These are phyloP conservation scores for Luvunga scandens DNA, from an alignment of 345 rosid genomes.

Conservation along the genomic window DNA sequence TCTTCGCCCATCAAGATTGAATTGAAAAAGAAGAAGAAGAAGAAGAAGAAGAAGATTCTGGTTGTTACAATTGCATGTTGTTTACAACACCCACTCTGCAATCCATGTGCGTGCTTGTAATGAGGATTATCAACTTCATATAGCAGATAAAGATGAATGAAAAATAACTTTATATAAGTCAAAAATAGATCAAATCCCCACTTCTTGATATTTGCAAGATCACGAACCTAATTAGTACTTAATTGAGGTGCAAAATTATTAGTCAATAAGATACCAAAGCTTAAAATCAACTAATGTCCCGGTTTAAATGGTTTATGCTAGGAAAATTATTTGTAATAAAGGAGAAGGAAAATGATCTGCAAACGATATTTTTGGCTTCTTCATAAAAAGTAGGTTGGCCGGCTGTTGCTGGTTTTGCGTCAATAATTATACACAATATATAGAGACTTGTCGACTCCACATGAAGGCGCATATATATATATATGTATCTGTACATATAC, in stretches of 20 bases:
- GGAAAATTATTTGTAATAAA: no score
- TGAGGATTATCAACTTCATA: no score
- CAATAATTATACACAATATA: no score
- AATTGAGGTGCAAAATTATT: not conserved
- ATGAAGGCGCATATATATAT: no score
- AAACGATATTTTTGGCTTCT: not conserved
- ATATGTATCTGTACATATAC: no score
- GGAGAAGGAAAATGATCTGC: not conserved
- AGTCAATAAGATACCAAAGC: not conserved
- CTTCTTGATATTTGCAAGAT: not conserved
- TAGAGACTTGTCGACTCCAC: no score
- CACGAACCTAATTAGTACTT: not conserved
- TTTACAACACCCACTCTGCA: no score
- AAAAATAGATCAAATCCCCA: not conserved
- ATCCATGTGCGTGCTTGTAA: no score
- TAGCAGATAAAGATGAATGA: not conserved
- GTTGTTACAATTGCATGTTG: no score
- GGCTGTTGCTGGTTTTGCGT: not conserved
- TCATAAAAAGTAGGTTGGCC: not conserved
- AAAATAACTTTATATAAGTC: not conserved
- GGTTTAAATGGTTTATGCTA: not conserved
- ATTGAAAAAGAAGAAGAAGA: no score
- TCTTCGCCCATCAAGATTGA: no score
- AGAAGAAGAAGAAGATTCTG: no score
- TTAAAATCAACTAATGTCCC: not conserved